Percentiles rank a stretch among this genome's conserved stretches.
Conservation (phyloP, 2,329 filamentous ascomycete species). For the Xylariaceae sp. region DNA sequence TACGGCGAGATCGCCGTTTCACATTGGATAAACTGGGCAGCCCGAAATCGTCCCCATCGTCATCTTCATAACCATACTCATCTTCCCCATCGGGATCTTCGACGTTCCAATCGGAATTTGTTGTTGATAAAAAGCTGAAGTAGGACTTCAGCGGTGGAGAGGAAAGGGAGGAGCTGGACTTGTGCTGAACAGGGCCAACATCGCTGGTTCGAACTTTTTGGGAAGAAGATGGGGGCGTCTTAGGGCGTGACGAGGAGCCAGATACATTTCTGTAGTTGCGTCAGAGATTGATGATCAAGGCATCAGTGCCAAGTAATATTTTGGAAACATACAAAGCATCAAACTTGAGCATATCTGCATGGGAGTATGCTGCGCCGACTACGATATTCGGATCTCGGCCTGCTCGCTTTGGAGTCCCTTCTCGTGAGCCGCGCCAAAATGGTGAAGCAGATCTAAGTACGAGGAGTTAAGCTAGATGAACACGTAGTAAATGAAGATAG, state of each 20-base stretch:
- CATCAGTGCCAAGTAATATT: not conserved
- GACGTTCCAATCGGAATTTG: conserved; percentile 81
- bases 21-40: conserved; percentile 91
- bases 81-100: conserved; percentile 70
- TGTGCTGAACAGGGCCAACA: conserved; percentile 61
- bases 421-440: conserved; percentile 77
- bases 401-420: conserved; percentile 59
- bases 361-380: conserved; percentile 93
- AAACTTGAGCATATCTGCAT: conserved; percentile 91
- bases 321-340: conserved; percentile 70
- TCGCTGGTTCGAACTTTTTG: conserved; percentile 60
- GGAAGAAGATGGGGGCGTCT: conserved; percentile 73
- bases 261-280: conserved; percentile 60
- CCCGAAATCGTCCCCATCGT: conserved; percentile 94
- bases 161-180: conserved; percentile 57
- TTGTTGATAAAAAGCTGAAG: conserved; percentile 79
- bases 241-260: conserved; percentile 67
- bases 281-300: conserved; percentile 7
- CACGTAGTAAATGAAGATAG: not conserved
- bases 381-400: conserved; percentile 72
- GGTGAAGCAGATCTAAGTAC: conserved; percentile 77
- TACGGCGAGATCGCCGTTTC: conserved; percentile 71
- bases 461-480: conserved; percentile 24
- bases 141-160: conserved; percentile 76
- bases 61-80: conserved; percentile 80